Base-by-base conservation (phyloP, 2,329 filamentous ascomycete species). In the Capronia coronata region DNA sequence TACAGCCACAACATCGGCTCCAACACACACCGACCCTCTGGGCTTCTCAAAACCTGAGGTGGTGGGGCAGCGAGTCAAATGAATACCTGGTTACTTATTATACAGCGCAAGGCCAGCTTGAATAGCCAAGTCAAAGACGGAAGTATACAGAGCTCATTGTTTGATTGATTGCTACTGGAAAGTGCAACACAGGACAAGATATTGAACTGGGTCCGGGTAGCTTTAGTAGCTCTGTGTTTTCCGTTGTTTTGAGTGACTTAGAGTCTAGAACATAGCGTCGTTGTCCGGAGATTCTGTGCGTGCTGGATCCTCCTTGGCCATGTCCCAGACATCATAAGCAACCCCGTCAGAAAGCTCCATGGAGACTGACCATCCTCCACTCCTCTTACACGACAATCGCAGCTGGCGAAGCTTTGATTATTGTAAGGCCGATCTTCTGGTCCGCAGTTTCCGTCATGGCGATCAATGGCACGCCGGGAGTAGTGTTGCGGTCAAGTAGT, bases 281-380 rank as follows among this genome's bases (percentile, higher is more conserved):
- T 54, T 48, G 44, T 32, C 43, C 43, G 32, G 39, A 52, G 45
- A 35, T 29, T 14, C 46, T 38, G 38, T 51, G 37, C 35, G 54
- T 23, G 40, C 29, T 43, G n/a, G 46, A 32, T 37, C 48, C 46
- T 37, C 48, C 19, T 37, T 48, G 25, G 35, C 6, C 22, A 49
- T 45, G 46, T 44, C 46, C 51, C 29, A 56, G 57, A 54, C 52
- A 56, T 53, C 52, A 55, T 57, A 56, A 55, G 56, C 52, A 59
- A 57, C 43, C 54, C 11, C 35, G 45, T 25, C 56, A 53, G 37
- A 57, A 52, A 54, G 57, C 57, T 61, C 56, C 58, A 59, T 51
- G 25, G 35, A 30, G 40, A 5, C 59, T 58, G 49, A 55, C 57
- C 51, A 54, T 57, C 47, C 45, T 54, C 52, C 52, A 51, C 57